Base-by-base conservation (phyloP, 2,329 filamentous ascomycete genomes). In the Paraphoma chrysanthemicola region DNA sequence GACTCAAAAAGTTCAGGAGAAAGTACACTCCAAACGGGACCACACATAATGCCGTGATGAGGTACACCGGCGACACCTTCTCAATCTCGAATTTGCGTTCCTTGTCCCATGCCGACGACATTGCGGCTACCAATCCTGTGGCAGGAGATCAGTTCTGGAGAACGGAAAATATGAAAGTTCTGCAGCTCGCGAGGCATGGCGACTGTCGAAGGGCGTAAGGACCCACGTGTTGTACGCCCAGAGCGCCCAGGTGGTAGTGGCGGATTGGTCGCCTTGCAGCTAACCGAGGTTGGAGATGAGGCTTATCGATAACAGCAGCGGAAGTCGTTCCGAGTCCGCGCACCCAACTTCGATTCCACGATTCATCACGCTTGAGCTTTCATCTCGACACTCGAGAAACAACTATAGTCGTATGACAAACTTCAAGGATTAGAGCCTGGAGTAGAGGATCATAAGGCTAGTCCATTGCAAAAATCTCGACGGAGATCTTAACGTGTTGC, bases 1-100 rank as follows among this genome's bases (percentile, higher is more conserved):
- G 59, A 46, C 64, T 67, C 17, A 68, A 59, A 30, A 67, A 61
- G 38, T 59, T 64, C 44, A 67, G 54, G 14, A 68, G 47, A 49
- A 56, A 63, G 44, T 64, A 69, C 36, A 67, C 31, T 5, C 54
- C 50, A 44, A 62, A 62, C 9, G 66, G 66, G 17, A 67, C 62
- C 8, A 70, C 57, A 41, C 61, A 65, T 14, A 68, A 48, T 12
- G 59, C 62, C 17, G 60, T 64, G 9, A 66, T 18, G n/a, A 70
- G 60, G 57, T 63, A 68, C 54, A 56, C 42, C 38, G 66, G 60
- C 38, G 59, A 59, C 44, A 64, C 61, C 41, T 57, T 59, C 33
- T 67, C 65, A 12, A 64, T 61, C 18, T 68, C 55, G 51, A 66
- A 68, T 2, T 29, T 50, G 16, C 50, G 46, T 17, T 58, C 42